Percentiles rank a stretch among this genome's conserved stretches.
These are phyloP conservation scores for Tripidium arundinaceum DNA, from an alignment of 202 grass and related monocot species.

Conservation along the genomic window DNA sequence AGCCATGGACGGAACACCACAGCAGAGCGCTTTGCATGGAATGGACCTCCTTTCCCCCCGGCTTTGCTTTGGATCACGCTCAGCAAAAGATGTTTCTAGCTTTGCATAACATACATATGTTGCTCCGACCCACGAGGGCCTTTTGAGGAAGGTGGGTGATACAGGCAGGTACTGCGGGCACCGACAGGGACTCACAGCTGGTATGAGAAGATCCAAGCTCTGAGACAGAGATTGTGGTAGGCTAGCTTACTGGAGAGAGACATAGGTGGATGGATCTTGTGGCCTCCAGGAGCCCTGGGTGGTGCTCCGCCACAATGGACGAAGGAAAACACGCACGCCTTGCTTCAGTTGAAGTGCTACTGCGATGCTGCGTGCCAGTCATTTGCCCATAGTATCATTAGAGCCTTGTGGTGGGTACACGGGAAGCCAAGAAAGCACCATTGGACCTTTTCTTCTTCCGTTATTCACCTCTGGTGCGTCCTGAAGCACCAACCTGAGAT, in stretches of 20 bases:
- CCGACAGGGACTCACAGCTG: background rate
- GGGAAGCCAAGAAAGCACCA: background rate
- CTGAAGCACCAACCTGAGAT: background rate
- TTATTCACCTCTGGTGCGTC: too few relatives aligned
- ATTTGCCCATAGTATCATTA: slow-evolving; percentile 23
- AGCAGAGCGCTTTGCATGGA: slow-evolving; percentile 15
- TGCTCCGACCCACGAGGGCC: slow-evolving; percentile 12
- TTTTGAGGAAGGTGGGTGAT: slow-evolving; percentile 7
- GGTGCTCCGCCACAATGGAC: background rate
- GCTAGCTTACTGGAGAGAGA: background rate
- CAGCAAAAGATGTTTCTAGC: slow-evolving; percentile 1
- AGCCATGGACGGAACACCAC: slow-evolving; percentile 33
- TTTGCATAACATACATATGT: background rate
- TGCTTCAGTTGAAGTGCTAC: background rate
- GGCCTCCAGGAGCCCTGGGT: background rate
- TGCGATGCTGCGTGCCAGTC: background rate
- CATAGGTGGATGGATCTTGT: background rate
- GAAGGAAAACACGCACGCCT: background rate
- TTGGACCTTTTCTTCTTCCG: background rate
- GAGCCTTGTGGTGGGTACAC: background rate
- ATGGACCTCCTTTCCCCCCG: slow-evolving; percentile 5
- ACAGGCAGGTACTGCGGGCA: background rate
- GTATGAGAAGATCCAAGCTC: background rate
- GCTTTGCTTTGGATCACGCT: slow-evolving; percentile 45
- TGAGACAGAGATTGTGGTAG: background rate